A percentile compares a stretch with the other conserved stretches of the same genome.
Evolutionary conservation across 1,139 yeast genomes (phyloP).

Genomic region (Pichia kudriavzevii): DNA sequence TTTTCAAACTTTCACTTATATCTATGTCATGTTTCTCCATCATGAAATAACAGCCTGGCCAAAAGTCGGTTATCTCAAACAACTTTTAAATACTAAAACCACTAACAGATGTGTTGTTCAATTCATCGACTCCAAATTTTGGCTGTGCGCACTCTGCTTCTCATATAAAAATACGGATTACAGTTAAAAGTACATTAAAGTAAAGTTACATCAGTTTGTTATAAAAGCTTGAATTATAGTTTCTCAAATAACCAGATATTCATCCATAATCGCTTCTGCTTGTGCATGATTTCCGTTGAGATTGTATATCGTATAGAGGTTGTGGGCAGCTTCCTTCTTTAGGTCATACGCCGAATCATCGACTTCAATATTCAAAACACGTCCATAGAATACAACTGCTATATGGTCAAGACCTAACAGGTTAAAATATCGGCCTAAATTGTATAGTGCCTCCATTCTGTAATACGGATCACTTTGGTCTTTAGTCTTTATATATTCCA

Average conservation of each 20-base stretch:
- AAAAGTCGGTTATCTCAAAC: too few species aligned
- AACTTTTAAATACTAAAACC: too few species aligned
- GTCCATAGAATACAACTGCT: conserved; percentile 67
- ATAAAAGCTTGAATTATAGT: too few species aligned
- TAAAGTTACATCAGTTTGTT: neutral
- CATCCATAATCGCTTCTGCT: conserved; percentile 57
- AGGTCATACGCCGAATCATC: conserved; percentile 40
- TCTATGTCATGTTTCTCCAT: too few species aligned
- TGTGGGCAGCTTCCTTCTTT: conserved; percentile 78
- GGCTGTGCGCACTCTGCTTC: too few species aligned
- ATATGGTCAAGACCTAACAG: conserved; percentile 65
- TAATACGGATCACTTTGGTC: conserved; percentile 41
- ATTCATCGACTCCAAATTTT: too few species aligned
- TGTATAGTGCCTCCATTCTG: conserved; percentile 73
- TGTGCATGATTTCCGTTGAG: conserved; percentile 62
- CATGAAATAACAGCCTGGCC: too few species aligned
- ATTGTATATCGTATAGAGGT: conserved; percentile 66
- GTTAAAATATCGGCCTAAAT: conserved; percentile 80
- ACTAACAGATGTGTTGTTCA: too few species aligned
- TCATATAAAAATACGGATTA: too few species aligned
- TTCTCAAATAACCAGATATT: conserved; percentile 34
- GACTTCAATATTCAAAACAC: conserved; percentile 41
- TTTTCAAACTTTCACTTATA: conserved; percentile 1
- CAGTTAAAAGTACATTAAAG: neutral
- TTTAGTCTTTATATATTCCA: conserved; percentile 55